A percentile compares a stretch with the other conserved stretches of the same genome.
These are phyloP conservation scores for Neltuma alba DNA, from an alignment of 306 rosid genomes.

Conservation along the genomic window DNA sequence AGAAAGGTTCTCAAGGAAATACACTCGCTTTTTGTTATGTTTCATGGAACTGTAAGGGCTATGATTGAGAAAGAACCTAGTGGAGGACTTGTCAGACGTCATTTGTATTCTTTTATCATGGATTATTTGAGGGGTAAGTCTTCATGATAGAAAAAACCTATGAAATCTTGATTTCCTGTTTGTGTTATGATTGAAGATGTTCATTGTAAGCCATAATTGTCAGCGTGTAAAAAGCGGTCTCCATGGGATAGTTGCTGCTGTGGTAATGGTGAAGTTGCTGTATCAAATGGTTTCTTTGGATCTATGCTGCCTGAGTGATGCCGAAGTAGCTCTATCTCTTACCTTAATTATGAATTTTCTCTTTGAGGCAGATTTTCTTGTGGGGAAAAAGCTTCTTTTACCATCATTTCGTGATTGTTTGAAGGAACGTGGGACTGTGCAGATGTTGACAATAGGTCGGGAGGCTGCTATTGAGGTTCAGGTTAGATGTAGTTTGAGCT, in stretches of 20 bases:
- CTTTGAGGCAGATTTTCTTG: conserved; percentile 93
- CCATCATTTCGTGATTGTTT: conserved; percentile 90
- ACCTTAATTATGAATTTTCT: conserved; percentile 62
- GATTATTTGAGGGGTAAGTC: conserved; percentile 91
- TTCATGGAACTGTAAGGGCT: conserved; percentile 83
- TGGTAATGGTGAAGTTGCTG: conserved; percentile 96
- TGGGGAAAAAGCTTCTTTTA: conserved; percentile 77
- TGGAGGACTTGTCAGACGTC: conserved; percentile 72
- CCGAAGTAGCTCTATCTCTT: conserved; percentile 76
- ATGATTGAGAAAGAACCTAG: conserved; percentile 86
- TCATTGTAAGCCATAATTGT: conserved; percentile 95
- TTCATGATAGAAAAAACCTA: conserved; percentile 30
- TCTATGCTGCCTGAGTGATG: conserved; percentile 68
- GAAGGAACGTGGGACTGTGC: conserved; percentile 93
- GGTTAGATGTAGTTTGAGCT: conserved; percentile 52
- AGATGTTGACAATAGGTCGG: conserved; percentile 87
- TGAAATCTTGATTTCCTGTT: conserved; percentile 38
- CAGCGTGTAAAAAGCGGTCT: conserved; percentile 92
- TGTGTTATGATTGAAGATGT: conserved; percentile 58
- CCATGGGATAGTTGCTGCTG: conserved; percentile 94
- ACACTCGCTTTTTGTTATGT: conserved; percentile 85
- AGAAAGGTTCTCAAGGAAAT: conserved; percentile 85
- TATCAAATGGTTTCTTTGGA: conserved; percentile 70
- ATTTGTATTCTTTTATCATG: conserved; percentile 83
- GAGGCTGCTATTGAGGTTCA: conserved; percentile 99